These are phyloP conservation scores for Truncatella angustata DNA, from an alignment of 2,329 filamentous ascomycete species.

Conservation along the genomic window DNA sequence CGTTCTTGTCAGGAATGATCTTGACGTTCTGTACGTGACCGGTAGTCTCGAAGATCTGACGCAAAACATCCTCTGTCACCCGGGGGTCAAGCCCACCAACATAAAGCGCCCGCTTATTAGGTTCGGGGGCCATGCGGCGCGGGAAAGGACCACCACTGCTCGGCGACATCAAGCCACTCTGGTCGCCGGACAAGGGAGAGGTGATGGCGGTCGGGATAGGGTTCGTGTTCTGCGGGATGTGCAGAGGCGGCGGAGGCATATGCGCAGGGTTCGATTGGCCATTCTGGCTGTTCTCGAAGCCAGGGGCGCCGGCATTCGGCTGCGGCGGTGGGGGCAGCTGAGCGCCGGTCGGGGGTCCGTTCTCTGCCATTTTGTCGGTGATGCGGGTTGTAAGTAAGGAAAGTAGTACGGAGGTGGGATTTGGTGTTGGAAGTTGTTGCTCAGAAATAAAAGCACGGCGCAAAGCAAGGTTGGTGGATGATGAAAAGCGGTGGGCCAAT, in stretches of 20 bases:
- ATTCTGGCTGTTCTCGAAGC: conserved; percentile 75
- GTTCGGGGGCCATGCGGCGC: conserved; percentile 90
- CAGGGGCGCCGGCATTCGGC: conserved; percentile 67
- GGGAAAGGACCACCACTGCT: conserved; percentile 77
- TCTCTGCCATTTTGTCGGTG: conserved; percentile 70
- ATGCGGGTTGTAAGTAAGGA: conserved; percentile 13
- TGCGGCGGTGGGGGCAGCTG: conserved; percentile 71
- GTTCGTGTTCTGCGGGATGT: conserved; percentile 96
- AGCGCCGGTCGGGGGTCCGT: conserved; percentile 58
- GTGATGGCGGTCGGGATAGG: conserved; percentile 91
- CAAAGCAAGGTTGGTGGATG: conserved; percentile 5
- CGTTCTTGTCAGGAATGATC: conserved; percentile 99
- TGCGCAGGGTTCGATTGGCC: conserved; percentile 68
- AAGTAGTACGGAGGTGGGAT: not conserved
- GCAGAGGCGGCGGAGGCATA: conserved; percentile 87
- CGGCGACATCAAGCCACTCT: conserved; percentile 77
- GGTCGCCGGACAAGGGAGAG: conserved; percentile 72
- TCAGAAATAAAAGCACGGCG: conserved; percentile 1
- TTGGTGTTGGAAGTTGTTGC: not conserved
- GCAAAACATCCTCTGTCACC: conserved; percentile 92
- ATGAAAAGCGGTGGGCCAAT: conserved; percentile 4
- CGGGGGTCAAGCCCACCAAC: conserved; percentile 92
- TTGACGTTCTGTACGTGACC: conserved; percentile 98
- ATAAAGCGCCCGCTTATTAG: conserved; percentile 96
- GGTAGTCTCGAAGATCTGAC: conserved; percentile 98